Evolutionary conservation across 176 grass and related monocot genomes (phyloP).

Genomic region (Aechmea fasciata): DNA sequence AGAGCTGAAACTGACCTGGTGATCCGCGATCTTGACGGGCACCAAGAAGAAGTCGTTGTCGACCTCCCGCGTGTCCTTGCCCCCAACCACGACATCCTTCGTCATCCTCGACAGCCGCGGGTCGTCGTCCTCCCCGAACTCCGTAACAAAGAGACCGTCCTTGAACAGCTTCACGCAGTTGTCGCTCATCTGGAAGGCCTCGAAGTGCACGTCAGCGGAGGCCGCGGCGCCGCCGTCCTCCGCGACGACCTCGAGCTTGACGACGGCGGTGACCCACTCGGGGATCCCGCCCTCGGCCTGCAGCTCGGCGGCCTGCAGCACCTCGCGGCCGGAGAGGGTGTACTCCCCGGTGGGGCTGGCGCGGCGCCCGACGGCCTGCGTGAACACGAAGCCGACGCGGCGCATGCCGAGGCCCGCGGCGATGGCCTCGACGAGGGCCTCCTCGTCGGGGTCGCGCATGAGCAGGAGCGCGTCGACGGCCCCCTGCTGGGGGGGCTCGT

Average conservation of each 20-base stretch:
- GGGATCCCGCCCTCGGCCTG: slow-evolving; percentile 54
- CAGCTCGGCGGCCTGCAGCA: slow-evolving; percentile 61
- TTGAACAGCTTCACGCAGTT: slow-evolving; percentile 76
- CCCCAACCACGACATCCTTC: slow-evolving; percentile 74
- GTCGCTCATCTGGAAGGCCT: slow-evolving; percentile 98
- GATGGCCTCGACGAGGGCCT: slow-evolving; percentile 66
- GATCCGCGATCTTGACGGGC: slow-evolving; percentile 92
- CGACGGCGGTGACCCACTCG: slow-evolving; percentile 82
- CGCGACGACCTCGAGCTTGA: slow-evolving; percentile 66
- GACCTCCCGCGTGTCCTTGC: slow-evolving; percentile 74
- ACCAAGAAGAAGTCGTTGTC: slow-evolving; percentile 97
- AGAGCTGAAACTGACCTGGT: slow-evolving; percentile 38
- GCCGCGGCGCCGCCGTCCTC: slow-evolving; percentile 45
- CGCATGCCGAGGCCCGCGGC: slow-evolving; percentile 71
- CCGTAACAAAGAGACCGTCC: slow-evolving; percentile 65
- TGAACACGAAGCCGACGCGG: slow-evolving; percentile 68
- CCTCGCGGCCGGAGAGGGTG: slow-evolving; percentile 77
- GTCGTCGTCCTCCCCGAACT: slow-evolving; percentile 50
- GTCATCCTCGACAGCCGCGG: slow-evolving; percentile 63
- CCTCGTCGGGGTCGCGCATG: slow-evolving; percentile 48
- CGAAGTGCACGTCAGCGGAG: slow-evolving; percentile 76
- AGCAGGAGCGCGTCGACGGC: slow-evolving; percentile 53
- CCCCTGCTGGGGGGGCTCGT: slow-evolving; percentile 75
- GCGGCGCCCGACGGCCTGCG: slow-evolving; percentile 85
- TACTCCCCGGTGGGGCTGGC: slow-evolving; percentile 64